Percentiles rank a stretch among this genome's conserved stretches.
phyloP scores from a whole-genome alignment of 2,329 filamentous ascomycete genomes.

The Clarireedia hainanense region DNA sequence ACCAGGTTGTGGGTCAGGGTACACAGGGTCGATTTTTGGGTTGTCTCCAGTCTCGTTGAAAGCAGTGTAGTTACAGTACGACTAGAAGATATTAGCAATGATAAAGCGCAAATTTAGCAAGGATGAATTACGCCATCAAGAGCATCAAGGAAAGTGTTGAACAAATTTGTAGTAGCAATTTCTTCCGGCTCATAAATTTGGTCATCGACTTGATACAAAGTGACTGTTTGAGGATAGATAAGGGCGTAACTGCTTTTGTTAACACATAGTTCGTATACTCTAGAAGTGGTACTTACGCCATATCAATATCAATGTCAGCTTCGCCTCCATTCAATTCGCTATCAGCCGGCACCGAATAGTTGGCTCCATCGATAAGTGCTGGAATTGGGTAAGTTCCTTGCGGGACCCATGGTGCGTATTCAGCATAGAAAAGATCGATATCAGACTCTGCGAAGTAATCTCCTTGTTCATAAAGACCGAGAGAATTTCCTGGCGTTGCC shows the following conservation, averaged over 20 bases:
- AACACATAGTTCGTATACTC: not conserved
- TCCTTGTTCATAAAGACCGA: conserved; percentile 14
- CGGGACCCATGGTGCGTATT: conserved; percentile 15
- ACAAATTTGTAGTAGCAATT: conserved; percentile 20
- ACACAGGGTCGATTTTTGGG: conserved; percentile 35
- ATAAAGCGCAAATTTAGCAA: no score
- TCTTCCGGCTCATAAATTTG: conserved; percentile 19
- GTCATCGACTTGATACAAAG: conserved; percentile 25
- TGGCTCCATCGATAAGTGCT: conserved; percentile 20
- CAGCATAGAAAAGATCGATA: conserved; percentile 12
- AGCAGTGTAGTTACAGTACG: conserved; percentile 39
- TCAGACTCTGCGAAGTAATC: conserved; percentile 17
- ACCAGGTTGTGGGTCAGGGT: conserved; percentile 32
- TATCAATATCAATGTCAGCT: conserved; percentile 32
- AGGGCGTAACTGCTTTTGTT: not conserved
- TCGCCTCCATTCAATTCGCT: conserved; percentile 11
- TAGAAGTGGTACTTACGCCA: conserved; percentile 19
- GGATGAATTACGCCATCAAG: conserved; percentile 18
- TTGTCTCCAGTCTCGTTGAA: conserved; percentile 35
- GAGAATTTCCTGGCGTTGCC: conserved; percentile 7
- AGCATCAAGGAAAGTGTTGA: conserved; percentile 27
- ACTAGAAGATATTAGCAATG: conserved; percentile 10
- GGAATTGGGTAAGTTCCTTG: conserved; percentile 13
- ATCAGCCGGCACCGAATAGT: conserved; percentile 9
- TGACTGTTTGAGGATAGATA: conserved; percentile 16